Percentiles rank a stretch among this genome's conserved stretches.
Conservation (phyloP, 331 rosid genomes). For the Pyracantha coccinea region DNA sequence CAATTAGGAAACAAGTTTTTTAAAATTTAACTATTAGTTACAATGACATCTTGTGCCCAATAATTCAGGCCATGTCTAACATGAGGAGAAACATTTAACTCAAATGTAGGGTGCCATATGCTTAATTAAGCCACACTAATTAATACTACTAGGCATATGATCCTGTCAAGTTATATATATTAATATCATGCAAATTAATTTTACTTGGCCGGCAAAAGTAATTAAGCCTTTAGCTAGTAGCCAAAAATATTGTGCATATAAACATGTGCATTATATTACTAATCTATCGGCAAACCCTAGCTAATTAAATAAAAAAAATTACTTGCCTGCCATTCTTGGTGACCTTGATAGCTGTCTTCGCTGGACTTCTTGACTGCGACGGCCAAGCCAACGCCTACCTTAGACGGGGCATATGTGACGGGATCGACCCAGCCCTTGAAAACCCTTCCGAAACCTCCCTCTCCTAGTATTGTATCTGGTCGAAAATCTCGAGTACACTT, state of each 20-base stretch:
- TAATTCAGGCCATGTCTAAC: background rate
- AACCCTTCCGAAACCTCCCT: conserved; percentile 93
- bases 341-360: conserved; percentile 71
- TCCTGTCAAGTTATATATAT: background rate
- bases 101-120: background rate
- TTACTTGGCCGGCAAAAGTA: background rate
- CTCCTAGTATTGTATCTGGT: conserved; percentile 63
- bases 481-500: conserved; percentile 68
- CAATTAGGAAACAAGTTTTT: background rate
- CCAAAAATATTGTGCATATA: background rate
- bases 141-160: background rate
- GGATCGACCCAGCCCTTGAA: conserved; percentile 87
- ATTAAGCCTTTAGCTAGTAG: background rate
- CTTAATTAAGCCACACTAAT: background rate
- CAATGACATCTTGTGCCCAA: background rate
- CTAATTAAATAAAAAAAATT: background rate
- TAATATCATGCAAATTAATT: background rate
- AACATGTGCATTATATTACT: background rate
- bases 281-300: background rate
- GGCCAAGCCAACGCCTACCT: conserved; percentile 57
- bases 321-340: conserved; percentile 69
- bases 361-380: conserved; percentile 79
- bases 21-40: too few relatives aligned
- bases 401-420: conserved; percentile 47
- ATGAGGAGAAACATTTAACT: background rate